phyloP scores from a whole-genome alignment of 2,329 filamentous ascomycete genomes.

The Colletotrichum sp. region DNA sequence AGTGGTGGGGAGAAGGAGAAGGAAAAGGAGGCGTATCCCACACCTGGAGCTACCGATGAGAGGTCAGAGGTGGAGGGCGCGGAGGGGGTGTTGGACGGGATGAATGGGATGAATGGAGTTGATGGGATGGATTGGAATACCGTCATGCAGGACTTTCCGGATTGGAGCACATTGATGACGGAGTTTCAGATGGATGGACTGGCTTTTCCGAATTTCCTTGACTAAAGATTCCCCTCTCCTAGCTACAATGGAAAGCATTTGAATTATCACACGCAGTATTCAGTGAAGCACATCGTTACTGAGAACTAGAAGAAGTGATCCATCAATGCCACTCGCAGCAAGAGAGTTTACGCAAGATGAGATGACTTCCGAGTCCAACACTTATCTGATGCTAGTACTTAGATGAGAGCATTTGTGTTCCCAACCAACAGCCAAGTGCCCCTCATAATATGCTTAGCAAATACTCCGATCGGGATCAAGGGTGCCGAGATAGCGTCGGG shows the following conservation, averaged over 20 bases:
- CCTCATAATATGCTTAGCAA: background rate
- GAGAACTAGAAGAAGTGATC: background rate
- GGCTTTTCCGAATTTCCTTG: constrained; percentile 23
- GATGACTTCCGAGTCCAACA: background rate
- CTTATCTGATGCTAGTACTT: background rate
- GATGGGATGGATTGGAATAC: constrained; percentile 6
- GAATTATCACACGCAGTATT: background rate
- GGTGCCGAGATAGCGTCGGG: background rate
- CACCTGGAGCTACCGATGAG: background rate
- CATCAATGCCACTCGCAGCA: background rate
- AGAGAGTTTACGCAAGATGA: background rate
- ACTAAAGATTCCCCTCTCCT: background rate
- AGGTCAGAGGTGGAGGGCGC: background rate
- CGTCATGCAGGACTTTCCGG: constrained; percentile 22
- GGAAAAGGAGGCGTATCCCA: background rate
- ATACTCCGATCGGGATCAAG: background rate
- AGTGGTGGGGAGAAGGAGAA: background rate
- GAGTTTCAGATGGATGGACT: constrained; percentile 31
- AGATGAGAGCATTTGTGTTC: background rate
- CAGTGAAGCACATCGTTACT: background rate
- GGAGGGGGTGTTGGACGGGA: background rate
- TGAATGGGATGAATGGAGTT: background rate
- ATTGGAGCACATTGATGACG: constrained; percentile 33
- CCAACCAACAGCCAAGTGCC: no score
- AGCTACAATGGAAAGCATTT: background rate